Evolutionary conservation across 2,329 filamentous ascomycete genomes (phyloP), one percentile per base, ranked within the genome.

Genomic region (Tolypocladium tropicale): DNA sequence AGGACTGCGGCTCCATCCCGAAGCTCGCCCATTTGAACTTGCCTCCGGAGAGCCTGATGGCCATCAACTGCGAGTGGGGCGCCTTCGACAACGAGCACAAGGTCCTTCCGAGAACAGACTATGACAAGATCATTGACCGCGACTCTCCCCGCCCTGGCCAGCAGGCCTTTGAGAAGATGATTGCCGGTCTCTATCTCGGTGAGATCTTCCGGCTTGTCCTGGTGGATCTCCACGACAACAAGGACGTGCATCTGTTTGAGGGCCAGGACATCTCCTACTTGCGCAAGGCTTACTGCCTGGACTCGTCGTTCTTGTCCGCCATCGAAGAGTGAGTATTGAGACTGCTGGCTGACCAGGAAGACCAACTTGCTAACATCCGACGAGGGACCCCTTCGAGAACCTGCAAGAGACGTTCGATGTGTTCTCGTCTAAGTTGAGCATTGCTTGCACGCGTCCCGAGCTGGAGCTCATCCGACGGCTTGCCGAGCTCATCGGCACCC

Each of bases 151-250:
- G 92, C 30, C 93, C 93, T 4, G 92, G 91, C 53, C 91, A 96
- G 74, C 93, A 97, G 75, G 86, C 90, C 1, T 96, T 96, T 63
- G 93, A 97, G 76, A 96, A 97, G 78, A 96, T 96, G 89, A 92
- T 95, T 68, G 91, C 93, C 2, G 93, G 93, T 61, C 80, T 96
- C 52, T 97, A 96, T 70, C 82, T 96, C 2, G 93, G 93, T 62
- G 93, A 97, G 73, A 88, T 97, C 67, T 95, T 96, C 82, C 89
- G 93, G 57, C 81, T 96, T 52, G 85, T 93, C 55, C 76, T 96
- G 55, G 78, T 95, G 21, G 92, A 96, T 65, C 77, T 96, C 51
- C 85, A 96, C 70, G 88, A 95, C 65, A 89, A 84, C 70, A 82
- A 84, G 64, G 81, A 86, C 60, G 76, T 83, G 49, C 78, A 87